Evolutionary conservation across 106 monocot genomes (phyloP).

Genomic region (Dioscorea zingiberensis): DNA sequence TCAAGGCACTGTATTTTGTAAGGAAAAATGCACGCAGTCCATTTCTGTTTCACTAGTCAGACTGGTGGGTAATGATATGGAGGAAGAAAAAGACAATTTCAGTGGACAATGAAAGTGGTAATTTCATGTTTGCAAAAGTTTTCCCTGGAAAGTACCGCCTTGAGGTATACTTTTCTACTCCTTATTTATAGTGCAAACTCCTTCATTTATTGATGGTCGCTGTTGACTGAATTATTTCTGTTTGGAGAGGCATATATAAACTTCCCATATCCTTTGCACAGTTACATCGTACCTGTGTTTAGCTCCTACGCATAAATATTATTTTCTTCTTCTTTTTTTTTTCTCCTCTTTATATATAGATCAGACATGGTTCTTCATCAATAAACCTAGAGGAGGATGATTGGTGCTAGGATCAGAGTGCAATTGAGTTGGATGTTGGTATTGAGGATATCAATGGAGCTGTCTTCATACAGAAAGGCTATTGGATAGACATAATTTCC

Average conservation of each 20-base stretch:
- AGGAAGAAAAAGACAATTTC: slow-evolving; percentile 50
- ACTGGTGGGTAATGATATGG: slow-evolving; percentile 14
- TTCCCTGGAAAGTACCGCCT: slow-evolving; percentile 90
- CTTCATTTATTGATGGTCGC: neutral
- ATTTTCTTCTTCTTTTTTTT: too few relatives aligned
- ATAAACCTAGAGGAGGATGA: slow-evolving; percentile 28
- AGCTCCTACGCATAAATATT: too few relatives aligned
- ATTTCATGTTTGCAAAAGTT: slow-evolving; percentile 65
- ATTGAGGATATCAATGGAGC: slow-evolving; percentile 63
- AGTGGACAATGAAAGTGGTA: slow-evolving; percentile 48
- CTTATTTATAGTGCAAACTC: neutral
- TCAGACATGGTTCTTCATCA: slow-evolving; percentile 40
- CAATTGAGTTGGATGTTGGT: slow-evolving; percentile 65
- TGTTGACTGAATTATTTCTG: neutral
- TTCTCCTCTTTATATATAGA: slow-evolving; percentile 18
- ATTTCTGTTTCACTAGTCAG: slow-evolving; percentile 55
- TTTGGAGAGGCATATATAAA: too few relatives aligned
- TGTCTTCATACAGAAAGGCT: slow-evolving; percentile 88
- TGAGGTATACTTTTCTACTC: slow-evolving; percentile 38
- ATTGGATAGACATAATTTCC: slow-evolving; percentile 66
- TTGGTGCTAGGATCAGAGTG: slow-evolving; percentile 83
- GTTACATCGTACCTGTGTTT: too few relatives aligned
- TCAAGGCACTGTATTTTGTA: slow-evolving; percentile 72
- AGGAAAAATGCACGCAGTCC: slow-evolving; percentile 57
- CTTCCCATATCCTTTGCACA: too few relatives aligned